Base-by-base conservation (phyloP, 2,329 filamentous ascomycete species). In the Elsinoe australis region DNA sequence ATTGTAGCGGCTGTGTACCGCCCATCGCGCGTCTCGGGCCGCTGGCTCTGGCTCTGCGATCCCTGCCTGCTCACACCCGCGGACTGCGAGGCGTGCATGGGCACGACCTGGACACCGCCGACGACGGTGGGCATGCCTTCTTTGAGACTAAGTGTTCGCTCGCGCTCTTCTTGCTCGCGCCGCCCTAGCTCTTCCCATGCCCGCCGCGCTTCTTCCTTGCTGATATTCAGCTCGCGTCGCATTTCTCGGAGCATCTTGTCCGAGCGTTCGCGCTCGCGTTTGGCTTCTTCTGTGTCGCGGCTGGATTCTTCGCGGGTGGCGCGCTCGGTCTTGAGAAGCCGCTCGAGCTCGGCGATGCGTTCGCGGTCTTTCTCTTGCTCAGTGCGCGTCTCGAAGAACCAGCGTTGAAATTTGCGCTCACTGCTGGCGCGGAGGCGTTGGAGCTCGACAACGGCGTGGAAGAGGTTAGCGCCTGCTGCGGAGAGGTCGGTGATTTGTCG, bases 121-220 rank as follows among this genome's bases (percentile, higher is more conserved):
- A 98, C 85, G 41, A 94, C 74, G 1, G 88, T 95, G 10, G 90
- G 86, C 52, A 88, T 81, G 5, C 92, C 92, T 53, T 85, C 84
- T 58, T 92, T 82, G 18, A 98, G 71, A n/a, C 87, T 88, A 21
- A 80, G 75, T 1, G 86, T 92, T 36, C 87, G 79, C 54, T 95
- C 89, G 4, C 90, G 80, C 65, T 95, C 90, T 66, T 94, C 87
- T 61, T 95, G 87, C 65, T 96, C 92, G 45, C 88, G 80, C 45
- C 90, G 79, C 18, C 92, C 92, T 1, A 98, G 78, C 66, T 96
- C 92, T 68, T 98, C 92, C 92, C 92, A 98, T 1, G 92, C 92
- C 50, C 92, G 80, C 28, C 90, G 81, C 6, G 92, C 90, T 66
- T 98, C 92, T 57, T 95, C 90, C 61, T 95, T 95, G 31, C 89